Conservation (phyloP, 805 yeast genomes). For the Yarrowia alimentaria region DNA sequence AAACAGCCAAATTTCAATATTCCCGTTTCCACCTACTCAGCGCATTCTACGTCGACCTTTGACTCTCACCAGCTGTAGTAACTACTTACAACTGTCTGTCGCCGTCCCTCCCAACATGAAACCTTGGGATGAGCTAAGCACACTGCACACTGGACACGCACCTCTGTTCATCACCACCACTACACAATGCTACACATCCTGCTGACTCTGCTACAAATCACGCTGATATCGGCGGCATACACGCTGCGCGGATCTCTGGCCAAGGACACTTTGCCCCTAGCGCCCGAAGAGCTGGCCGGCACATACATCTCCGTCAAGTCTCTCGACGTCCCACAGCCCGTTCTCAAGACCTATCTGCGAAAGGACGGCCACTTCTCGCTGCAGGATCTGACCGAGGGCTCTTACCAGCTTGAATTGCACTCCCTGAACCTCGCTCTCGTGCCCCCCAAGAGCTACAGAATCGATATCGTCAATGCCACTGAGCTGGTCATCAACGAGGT, state of each 20-base stretch:
- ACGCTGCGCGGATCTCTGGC: constrained; percentile 19
- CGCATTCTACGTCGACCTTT: no score
- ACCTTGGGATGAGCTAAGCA: no score
- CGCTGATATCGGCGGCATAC: constrained; percentile 14
- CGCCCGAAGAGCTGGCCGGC: constrained; percentile 13
- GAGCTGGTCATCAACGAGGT: constrained; percentile 36
- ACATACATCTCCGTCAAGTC: neutral
- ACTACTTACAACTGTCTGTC: no score
- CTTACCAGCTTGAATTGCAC: constrained; percentile 33
- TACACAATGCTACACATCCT: constrained; percentile 6
- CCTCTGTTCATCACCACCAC: constrained; percentile 3
- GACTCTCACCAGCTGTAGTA: no score
- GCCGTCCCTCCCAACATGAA: no score
- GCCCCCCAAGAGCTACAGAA: constrained; percentile 29
- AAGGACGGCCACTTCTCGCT: constrained; percentile 34
- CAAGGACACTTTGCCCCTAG: constrained; percentile 1
- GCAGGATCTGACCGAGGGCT: constrained; percentile 35
- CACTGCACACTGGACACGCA: no score
- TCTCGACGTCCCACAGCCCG: neutral
- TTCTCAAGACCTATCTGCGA: constrained; percentile 23
- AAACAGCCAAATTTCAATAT: no score
- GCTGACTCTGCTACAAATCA: constrained; percentile 2
- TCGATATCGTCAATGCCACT: constrained; percentile 33
- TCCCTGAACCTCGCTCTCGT: constrained; percentile 30
- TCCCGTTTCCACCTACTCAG: no score